Base-by-base conservation (phyloP, 176 grass and related monocot species). In the Guadua angustifolia region DNA sequence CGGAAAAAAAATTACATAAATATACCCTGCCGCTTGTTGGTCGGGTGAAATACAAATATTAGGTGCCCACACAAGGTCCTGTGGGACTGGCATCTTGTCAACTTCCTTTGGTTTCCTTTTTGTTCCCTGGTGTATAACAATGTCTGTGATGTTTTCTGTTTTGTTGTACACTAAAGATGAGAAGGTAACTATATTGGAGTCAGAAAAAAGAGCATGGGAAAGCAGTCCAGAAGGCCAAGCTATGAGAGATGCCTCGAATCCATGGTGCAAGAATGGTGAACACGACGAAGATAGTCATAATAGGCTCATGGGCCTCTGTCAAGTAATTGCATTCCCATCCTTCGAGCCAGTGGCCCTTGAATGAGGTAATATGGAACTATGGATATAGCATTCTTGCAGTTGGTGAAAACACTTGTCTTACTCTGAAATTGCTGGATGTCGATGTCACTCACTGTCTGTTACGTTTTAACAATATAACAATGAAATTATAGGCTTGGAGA, bases 241-340 rank as follows among this genome's bases (percentile, higher is more conserved):
- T 22, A 91, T 84, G 79, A 94, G n/a, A n/a, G 85, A 86, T 90
- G 90, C 95, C 55, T 55, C 94, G 45, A 98, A 98, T 79, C 92
- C 95, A 9, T 98, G 92, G 92, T 68, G 79, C 71, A 94, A 93
- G 59, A 84, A 84, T 9, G 88, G 94, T 21, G 88, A 91, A 3
- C 50, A 92, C 62, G 84, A 83, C 12, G 79, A 77, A 92, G 74
- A 63, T 29, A 84, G 61, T 60, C 50, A 3, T 92, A n/a, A n/a
- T n/a, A 66, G 32, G 16, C 16, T 94, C 68, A n/a, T 42, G 47
- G 35, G 22, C 56, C 10, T 65, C 44, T 89, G 25, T 76, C 71
- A 44, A 80, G 64, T 85, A 44, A 71, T 50, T 82, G 24, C 4
- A 26, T 29, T 80, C n/a, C 1, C 38, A 16, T 55, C 36, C 66